Evolutionary conservation across 2,329 filamentous ascomycete genomes (phyloP).

Genomic region (Aureobasidium uvarum): DNA sequence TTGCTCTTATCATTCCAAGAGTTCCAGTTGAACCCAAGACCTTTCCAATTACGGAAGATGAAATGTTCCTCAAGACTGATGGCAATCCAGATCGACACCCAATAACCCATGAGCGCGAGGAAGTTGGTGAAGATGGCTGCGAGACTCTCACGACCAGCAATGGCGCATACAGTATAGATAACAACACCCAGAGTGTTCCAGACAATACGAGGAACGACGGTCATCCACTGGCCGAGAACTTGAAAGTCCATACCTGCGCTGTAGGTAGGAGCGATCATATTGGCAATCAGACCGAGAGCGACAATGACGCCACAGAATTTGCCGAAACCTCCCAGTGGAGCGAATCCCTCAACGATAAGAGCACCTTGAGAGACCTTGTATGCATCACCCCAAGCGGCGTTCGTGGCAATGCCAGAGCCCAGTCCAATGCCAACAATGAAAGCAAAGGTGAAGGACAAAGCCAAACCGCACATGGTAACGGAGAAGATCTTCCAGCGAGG

Average conservation of each 20-base stretch:
- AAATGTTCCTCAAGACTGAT: constrained; percentile 62
- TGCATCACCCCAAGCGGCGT: constrained; percentile 56
- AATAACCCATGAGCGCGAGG: constrained; percentile 68
- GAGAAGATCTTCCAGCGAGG: constrained; percentile 55
- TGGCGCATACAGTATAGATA: constrained; percentile 63
- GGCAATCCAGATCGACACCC: constrained; percentile 63
- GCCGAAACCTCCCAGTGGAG: constrained; percentile 60
- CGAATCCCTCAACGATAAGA: constrained; percentile 62
- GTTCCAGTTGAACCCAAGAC: constrained; percentile 57
- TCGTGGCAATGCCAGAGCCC: constrained; percentile 55
- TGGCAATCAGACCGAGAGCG: constrained; percentile 63
- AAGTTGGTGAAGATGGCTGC: constrained; percentile 68
- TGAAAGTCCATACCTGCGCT: constrained; percentile 67
- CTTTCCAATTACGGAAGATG: constrained; percentile 55
- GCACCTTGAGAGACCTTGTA: constrained; percentile 61
- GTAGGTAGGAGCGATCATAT: constrained; percentile 65
- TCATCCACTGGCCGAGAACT: constrained; percentile 59
- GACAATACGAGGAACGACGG: constrained; percentile 59
- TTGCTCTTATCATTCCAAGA: constrained; percentile 59
- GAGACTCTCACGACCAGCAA: constrained; percentile 61
- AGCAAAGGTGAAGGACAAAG: constrained; percentile 59
- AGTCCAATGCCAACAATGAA: constrained; percentile 63
- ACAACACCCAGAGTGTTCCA: constrained; percentile 64
- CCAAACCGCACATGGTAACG: constrained; percentile 58
- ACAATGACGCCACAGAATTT: constrained; percentile 65